Conservation (phyloP, 208 protist genomes). For the Wallacemonas sp. region DNA sequence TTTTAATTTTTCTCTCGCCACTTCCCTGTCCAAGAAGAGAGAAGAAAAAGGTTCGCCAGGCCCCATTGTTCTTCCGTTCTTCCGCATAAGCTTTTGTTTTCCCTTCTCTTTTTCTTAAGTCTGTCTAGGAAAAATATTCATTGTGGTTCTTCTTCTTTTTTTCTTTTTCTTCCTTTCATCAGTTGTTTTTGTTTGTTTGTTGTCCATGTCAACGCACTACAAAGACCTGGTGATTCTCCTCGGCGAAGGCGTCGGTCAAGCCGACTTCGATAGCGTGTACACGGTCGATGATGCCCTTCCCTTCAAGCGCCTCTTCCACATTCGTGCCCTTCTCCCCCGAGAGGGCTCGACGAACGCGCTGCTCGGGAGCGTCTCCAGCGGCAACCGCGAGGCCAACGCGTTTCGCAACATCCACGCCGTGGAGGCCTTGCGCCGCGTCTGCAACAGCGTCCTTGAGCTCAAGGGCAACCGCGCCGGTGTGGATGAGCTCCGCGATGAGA, state of each 20-base stretch:
- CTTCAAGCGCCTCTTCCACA: conserved; percentile 60
- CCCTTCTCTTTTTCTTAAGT: conserved; percentile 15
- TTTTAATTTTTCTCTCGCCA: background rate
- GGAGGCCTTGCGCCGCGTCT: conserved; percentile 34
- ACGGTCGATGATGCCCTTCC: conserved; percentile 44
- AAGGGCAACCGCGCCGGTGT: conserved; percentile 13
- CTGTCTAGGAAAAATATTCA: background rate
- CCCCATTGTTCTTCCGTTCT: conserved; percentile 15
- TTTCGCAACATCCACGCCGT: conserved; percentile 24
- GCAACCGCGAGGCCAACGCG: background rate
- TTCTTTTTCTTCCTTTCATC: conserved; percentile 8
- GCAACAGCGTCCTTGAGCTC: conserved; percentile 25
- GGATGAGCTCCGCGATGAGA: conserved; percentile 47
- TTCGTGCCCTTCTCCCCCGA: conserved; percentile 26
- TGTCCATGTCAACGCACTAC: conserved; percentile 55
- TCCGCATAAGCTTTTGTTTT: conserved; percentile 15
- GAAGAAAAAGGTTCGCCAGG: background rate
- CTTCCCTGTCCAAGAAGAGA: background rate
- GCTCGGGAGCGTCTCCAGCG: conserved; percentile 5
- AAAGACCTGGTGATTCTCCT: conserved; percentile 51
- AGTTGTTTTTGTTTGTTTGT: conserved; percentile 1
- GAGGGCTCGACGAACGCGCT: conserved; percentile 20
- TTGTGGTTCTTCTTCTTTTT: background rate
- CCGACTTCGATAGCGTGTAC: conserved; percentile 52
- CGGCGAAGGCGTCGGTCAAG: conserved; percentile 35